Evolutionary conservation across 2,329 filamentous ascomycete genomes (phyloP), one percentile per base, ranked within the genome.

Genomic region (Botrytis porri): DNA sequence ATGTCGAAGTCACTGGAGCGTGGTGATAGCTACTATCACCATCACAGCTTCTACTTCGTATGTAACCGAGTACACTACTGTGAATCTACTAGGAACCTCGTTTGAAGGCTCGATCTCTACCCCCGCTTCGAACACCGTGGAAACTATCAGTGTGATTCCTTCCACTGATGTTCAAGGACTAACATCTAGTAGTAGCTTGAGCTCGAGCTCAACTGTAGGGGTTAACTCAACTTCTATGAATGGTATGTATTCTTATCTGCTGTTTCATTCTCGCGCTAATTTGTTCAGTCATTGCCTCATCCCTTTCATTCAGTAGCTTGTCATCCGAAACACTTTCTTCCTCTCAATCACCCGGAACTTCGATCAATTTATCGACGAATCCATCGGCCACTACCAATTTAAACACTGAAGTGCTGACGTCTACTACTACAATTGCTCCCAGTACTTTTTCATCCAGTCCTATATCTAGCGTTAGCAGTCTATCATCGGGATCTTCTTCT

Each of bases 31-130:
- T 32, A 69, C 66, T 20, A 25, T 43, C 6, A 60, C 66, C 25
- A 5, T 69, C 32, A 69, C 51, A 35, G 66, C 66, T 41, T 37
- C 54, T 25, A 69, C n/a, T 41, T 69, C 66, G 25, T 69, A 69
- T 35, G 29, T 60, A 39, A 60, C 66, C 14, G 66, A 69, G 20
- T 43, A 69, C 25, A 20, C 39, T 59, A 60, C 66, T 22, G 51
- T 43, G 20, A 43, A 29, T 43, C 35, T 41, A n/a, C 14, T 18
- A 41, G 37, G n/a, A 48, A 37, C 18, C n/a, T 67, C 64, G 10
- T 22, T 35, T 54, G 64, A n/a, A 22, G 9, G 25, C 10, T 39
- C 9, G 8, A 39, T 14, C 25, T 20, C 16, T 39, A 16, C 9
- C 0, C 9, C 25, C 10, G n/a, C n/a, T 25, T 54, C 16, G 12